phyloP scores from a whole-genome alignment of 108 stramenopile species.

The Pseudonitzschia multiseries region DNA sequence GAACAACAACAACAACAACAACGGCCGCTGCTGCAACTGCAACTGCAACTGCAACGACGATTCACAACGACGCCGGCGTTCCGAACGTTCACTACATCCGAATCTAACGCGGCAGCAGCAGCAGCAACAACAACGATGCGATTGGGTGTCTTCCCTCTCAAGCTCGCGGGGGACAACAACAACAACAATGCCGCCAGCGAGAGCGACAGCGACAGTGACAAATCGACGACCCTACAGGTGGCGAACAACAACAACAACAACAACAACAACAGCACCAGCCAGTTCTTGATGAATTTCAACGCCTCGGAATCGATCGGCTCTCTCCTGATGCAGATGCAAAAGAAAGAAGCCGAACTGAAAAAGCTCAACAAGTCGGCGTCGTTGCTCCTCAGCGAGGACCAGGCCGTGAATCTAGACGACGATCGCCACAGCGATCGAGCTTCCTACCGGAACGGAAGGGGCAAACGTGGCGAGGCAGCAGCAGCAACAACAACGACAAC shows the following conservation, averaged over 20 bases:
- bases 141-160: slow-evolving; percentile 8
- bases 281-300: slow-evolving; percentile 17
- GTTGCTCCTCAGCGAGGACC: slow-evolving; percentile 22
- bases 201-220: not conserved
- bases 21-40: not conserved
- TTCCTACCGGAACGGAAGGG: not conserved
- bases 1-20: not conserved
- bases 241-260: not conserved
- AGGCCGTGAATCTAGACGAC: slow-evolving; percentile 17
- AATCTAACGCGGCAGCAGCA: not conserved
- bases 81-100: not conserved
- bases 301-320: slow-evolving; percentile 53
- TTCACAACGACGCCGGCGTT: not conserved
- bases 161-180: not conserved
- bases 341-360: slow-evolving; percentile 34
- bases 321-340: slow-evolving; percentile 68
- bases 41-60: not conserved
- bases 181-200: not conserved
- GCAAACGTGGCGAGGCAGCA: not conserved
- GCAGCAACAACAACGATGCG: not conserved
- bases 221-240: not conserved
- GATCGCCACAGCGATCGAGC: not conserved
- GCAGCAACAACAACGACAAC: not conserved
- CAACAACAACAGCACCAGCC: not conserved
- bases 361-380: slow-evolving; percentile 16